Base-by-base conservation (phyloP, 2,329 filamentous ascomycete genomes). In the Penicillium sp. region DNA sequence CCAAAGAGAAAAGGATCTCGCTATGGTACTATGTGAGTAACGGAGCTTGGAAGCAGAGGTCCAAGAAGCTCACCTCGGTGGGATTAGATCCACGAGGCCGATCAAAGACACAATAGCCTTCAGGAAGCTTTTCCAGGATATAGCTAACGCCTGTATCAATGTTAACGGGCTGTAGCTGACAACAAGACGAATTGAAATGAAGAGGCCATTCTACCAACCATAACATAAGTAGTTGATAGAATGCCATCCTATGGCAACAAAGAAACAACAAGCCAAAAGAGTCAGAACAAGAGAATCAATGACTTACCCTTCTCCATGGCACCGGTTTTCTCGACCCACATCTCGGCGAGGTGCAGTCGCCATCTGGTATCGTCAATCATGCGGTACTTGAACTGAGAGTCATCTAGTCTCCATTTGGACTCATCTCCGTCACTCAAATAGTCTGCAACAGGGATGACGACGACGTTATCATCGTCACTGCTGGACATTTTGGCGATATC, bases 1-100 rank as follows among this genome's bases (percentile, higher is more conserved):
- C 81, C 81, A 45, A 71, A 82, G 0, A 83, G 64, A 45, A 77
- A 81, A 40, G 74, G 72, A 58, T 82, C 80, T 7, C 73, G 56
- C 60, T 78, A 61, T 16, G 6, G 24, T 24, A 10, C 8, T 16
- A 4, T 11, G n/a, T 49, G 43, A 54, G 48, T 28, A 28, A 31
- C 3, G 18, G 13, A n/a, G 9, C n/a, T 18, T 22, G 8, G 14
- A 28, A 3, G 5, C 9, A 10, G 13, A 20, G 32, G 7, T 24
- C 4, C 6, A 24, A 20, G 9, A 35, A 40, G 58, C 68, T 60
- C 32, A 72, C 68, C 38, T 62, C 57, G 0, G 47, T 47, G 39
- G 46, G 68, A 32, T 70, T 63, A 2, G 56, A 68, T 2, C 57
- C 57, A n/a, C 79, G 71, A 1, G 71, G 65, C 22, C 74, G 71